phyloP scores from a whole-genome alignment of 805 yeast genomes.

The Kodamaea kaohsiungensis region DNA sequence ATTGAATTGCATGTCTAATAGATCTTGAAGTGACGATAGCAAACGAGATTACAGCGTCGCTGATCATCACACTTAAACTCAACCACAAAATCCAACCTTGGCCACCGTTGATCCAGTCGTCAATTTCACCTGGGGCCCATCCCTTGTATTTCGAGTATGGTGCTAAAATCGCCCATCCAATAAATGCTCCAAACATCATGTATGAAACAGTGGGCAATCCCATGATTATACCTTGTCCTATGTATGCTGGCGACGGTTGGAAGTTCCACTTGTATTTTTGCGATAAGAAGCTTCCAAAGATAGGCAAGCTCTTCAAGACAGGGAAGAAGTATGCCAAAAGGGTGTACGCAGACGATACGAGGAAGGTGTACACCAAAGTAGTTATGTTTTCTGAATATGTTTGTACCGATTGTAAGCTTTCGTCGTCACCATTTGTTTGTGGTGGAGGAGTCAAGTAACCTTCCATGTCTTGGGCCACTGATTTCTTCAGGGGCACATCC shows the following conservation, averaged over 20 bases:
- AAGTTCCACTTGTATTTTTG: conserved; percentile 74
- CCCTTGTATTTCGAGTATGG: conserved; percentile 68
- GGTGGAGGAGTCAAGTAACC: not conserved
- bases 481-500: not conserved
- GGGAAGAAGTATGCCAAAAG: conserved; percentile 74
- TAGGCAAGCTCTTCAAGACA: conserved; percentile 62
- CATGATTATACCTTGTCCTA: conserved; percentile 98
- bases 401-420: not conserved
- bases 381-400: conserved; percentile 57
- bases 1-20: conserved; percentile 15
- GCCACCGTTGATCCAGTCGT: conserved; percentile 91
- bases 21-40: conserved; percentile 57
- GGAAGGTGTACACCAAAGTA: conserved; percentile 62
- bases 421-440: not conserved
- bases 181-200: conserved; percentile 84
- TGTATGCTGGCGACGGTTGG: conserved; percentile 95
- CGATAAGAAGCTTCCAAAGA: conserved; percentile 71
- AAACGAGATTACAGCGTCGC: conserved; percentile 84
- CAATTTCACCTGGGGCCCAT: conserved; percentile 90
- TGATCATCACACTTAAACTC: conserved; percentile 88
- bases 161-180: conserved; percentile 93
- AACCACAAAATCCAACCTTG: conserved; percentile 99
- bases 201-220: conserved; percentile 88
- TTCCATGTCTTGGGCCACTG: conserved; percentile 10
- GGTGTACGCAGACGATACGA: conserved; percentile 72